Percentiles rank a stretch among this genome's conserved stretches.
Evolutionary conservation across 2,329 filamentous ascomycete genomes (phyloP).

Genomic region (Aspergillus sergii): DNA sequence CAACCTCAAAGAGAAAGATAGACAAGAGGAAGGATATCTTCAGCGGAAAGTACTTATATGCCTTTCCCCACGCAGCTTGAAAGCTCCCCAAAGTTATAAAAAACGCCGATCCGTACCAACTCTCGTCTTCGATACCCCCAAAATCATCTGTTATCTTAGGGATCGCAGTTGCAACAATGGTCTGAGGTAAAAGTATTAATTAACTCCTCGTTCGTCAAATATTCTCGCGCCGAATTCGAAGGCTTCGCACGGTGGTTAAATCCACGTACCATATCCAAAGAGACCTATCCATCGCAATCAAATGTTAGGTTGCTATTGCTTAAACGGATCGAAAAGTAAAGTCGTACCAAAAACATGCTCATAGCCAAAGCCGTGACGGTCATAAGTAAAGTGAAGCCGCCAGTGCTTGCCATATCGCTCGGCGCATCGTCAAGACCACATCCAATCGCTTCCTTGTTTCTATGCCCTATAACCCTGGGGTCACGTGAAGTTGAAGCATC

Average conservation of each 20-base stretch:
- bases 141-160: conserved; percentile 46
- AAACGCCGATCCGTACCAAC: conserved; percentile 46
- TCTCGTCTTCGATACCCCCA: conserved; percentile 41
- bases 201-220: background rate
- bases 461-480: background rate
- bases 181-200: background rate
- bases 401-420: background rate
- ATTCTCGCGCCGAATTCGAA: background rate
- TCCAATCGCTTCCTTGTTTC: background rate
- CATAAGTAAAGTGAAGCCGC: background rate
- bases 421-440: background rate
- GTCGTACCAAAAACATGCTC: background rate
- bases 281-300: background rate
- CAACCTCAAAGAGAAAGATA: background rate
- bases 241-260: background rate
- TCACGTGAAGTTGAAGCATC: background rate
- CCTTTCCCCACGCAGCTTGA: conserved; percentile 27
- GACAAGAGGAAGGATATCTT: background rate
- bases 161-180: conserved; percentile 33
- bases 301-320: background rate
- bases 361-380: background rate
- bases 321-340: background rate
- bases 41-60: background rate
- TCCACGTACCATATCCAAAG: background rate
- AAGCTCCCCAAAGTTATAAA: conserved; percentile 48